Conservation (phyloP, 2,329 filamentous ascomycete genomes). For the Cladosporium sp. region DNA sequence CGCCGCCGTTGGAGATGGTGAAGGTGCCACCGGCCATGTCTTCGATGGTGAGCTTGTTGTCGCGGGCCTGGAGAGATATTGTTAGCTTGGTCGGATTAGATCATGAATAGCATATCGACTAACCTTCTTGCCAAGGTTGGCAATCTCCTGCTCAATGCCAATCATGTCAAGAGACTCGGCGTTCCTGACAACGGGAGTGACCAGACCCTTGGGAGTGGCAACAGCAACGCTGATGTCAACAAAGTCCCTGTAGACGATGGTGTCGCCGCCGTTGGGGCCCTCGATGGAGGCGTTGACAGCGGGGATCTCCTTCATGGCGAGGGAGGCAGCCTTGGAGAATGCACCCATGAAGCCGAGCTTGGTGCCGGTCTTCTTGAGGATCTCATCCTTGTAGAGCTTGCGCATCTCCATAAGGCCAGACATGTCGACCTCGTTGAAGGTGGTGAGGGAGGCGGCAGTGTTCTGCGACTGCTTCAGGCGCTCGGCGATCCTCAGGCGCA, state of each 20-base stretch:
- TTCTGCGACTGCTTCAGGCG: constrained; percentile 99
- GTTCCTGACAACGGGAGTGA: constrained; percentile 95
- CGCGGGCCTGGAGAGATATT: constrained; percentile 67
- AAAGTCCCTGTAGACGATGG: constrained; percentile 97
- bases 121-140: constrained; percentile 94
- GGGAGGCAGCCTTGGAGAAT: constrained; percentile 83
- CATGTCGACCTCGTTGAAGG: constrained; percentile 99
- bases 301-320: constrained; percentile 94
- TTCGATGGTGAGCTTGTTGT: constrained; percentile 96
- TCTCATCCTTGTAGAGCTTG: constrained; percentile 94
- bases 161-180: constrained; percentile 86
- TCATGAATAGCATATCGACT: constrained; percentile 27
- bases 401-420: constrained; percentile 95
- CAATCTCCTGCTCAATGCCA: constrained; percentile 85
- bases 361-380: constrained; percentile 92
- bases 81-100: constrained; percentile 15
- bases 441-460: constrained; percentile 93
- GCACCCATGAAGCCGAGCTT: constrained; percentile 99
- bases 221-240: constrained; percentile 98
- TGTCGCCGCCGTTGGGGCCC: constrained; percentile 90
- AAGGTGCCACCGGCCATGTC: constrained; percentile 99
- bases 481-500: constrained; percentile 96
- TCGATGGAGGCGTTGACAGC: constrained; percentile 96
- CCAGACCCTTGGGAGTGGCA: constrained; percentile 94
- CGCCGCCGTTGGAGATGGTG: constrained; percentile 95